Conservation (phyloP, 805 yeast genomes). For the Metschnikowia lachancei region DNA sequence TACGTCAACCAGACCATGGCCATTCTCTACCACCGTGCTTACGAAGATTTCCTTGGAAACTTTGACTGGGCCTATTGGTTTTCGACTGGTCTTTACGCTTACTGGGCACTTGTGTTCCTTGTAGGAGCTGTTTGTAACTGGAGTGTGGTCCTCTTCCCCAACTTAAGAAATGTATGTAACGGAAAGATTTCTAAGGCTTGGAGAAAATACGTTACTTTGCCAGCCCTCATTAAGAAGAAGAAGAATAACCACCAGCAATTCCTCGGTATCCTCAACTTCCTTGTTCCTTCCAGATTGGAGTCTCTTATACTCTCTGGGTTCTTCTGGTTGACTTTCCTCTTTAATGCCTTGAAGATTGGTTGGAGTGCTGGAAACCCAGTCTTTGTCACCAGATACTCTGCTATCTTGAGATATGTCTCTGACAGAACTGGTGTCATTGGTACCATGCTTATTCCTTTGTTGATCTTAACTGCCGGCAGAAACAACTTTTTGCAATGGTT, state of each 20-base stretch:
- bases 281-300: conserved; percentile 27
- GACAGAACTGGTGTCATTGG: conserved; percentile 20
- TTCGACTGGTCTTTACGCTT: conserved; percentile 13
- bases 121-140: conserved; percentile 17
- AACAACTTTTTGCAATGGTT: conserved; percentile 22
- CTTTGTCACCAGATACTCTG: conserved; percentile 20
- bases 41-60: conserved; percentile 10
- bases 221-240: conserved; percentile 33
- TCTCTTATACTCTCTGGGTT: conserved; percentile 23
- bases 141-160: conserved; percentile 17
- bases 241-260: conserved; percentile 29
- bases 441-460: conserved; percentile 19
- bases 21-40: conserved; percentile 5
- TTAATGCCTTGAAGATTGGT: conserved; percentile 20
- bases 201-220: conserved; percentile 37
- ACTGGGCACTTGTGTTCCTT: conserved; percentile 17
- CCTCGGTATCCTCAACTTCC: conserved; percentile 25
- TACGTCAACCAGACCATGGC: conserved; percentile 9
- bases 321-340: conserved; percentile 15
- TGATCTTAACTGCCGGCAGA: conserved; percentile 20
- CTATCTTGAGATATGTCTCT: conserved; percentile 14
- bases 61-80: conserved; percentile 15
- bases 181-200: conserved; percentile 33
- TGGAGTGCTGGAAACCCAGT: conserved; percentile 35
- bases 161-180: conserved; percentile 11